phyloP scores from a whole-genome alignment of 1,284 basidiomycete genomes.

The Sphaerobolus stellatus region DNA sequence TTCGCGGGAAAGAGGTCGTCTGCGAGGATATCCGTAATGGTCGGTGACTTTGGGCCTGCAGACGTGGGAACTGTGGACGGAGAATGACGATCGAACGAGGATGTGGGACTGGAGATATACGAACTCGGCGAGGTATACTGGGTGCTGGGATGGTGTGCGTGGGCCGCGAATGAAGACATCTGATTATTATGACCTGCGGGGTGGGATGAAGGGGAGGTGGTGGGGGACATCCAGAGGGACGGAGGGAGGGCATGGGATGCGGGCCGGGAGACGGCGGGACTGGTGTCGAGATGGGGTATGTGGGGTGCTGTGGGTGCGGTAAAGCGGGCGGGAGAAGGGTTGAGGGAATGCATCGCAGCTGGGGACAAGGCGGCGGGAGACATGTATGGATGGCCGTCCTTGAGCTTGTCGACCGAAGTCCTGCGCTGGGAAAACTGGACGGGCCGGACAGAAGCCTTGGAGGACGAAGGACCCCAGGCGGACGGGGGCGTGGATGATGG shows the following conservation, averaged over 20 bases:
- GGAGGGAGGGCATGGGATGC: constrained; percentile 48
- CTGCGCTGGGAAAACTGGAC: constrained; percentile 20
- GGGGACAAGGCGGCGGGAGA: constrained; percentile 27
- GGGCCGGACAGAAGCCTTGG: constrained; percentile 19
- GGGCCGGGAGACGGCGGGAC: background rate
- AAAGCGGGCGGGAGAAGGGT: constrained; percentile 25
- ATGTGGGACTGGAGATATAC: constrained; percentile 22
- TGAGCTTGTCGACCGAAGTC: constrained; percentile 27
- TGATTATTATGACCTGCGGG: constrained; percentile 31
- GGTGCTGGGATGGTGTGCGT: constrained; percentile 22
- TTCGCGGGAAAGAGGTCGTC: constrained; percentile 56
- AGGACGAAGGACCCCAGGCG: constrained; percentile 15
- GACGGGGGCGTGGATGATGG: constrained; percentile 17
- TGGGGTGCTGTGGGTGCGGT: constrained; percentile 1
- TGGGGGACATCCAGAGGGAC: constrained; percentile 78
- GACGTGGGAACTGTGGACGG: constrained; percentile 16
- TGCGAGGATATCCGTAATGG: constrained; percentile 69
- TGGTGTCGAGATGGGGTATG: background rate
- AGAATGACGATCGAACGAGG: constrained; percentile 15
- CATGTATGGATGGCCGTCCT: constrained; percentile 22
- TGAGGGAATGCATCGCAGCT: constrained; percentile 25
- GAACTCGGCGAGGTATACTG: constrained; percentile 19
- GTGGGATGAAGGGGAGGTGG: constrained; percentile 47
- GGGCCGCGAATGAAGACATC: constrained; percentile 30
- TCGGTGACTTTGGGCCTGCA: constrained; percentile 38